Evolutionary conservation across 768 basidiomycete species (phyloP).

Genomic region (Termitomyces sp.): DNA sequence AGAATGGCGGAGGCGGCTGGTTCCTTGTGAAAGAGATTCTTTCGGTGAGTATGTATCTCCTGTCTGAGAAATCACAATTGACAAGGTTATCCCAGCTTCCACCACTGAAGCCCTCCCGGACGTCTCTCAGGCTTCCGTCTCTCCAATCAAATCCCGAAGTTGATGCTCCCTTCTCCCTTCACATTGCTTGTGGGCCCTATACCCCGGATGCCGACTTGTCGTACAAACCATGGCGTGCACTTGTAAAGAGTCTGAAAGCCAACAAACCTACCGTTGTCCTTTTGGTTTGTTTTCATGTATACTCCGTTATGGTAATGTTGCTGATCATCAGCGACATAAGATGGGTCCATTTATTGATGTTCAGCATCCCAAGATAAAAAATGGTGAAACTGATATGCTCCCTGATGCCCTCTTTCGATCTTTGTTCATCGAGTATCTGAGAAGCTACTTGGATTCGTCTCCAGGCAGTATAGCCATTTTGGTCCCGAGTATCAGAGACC

Average conservation of each 20-base stretch:
- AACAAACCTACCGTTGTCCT: slow-evolving; percentile 73
- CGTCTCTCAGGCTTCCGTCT: slow-evolving; percentile 13
- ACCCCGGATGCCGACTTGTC: slow-evolving; percentile 72
- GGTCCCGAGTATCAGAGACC: slow-evolving; percentile 78
- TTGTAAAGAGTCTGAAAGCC: slow-evolving; percentile 56
- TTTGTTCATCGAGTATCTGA: slow-evolving; percentile 54
- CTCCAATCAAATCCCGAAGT: slow-evolving; percentile 33
- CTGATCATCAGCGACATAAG: slow-evolving; percentile 31
- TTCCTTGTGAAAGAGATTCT: slow-evolving; percentile 83
- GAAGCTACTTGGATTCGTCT: slow-evolving; percentile 48
- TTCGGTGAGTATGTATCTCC: slow-evolving; percentile 45
- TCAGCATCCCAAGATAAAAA: slow-evolving; percentile 64
- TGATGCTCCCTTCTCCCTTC: slow-evolving; percentile 54
- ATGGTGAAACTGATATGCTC: slow-evolving; percentile 64
- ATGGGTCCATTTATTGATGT: slow-evolving; percentile 89
- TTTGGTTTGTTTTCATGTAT: slow-evolving; percentile 41
- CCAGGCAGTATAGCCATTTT: slow-evolving; percentile 72
- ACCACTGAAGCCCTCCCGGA: slow-evolving; percentile 38
- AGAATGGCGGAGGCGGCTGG: slow-evolving; percentile 85
- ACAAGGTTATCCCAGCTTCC: slow-evolving; percentile 47
- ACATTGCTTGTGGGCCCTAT: slow-evolving; percentile 82
- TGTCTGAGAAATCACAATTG: background rate
- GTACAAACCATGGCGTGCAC: slow-evolving; percentile 63
- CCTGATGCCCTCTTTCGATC: slow-evolving; percentile 64
- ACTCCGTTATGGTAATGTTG: background rate